Base-by-base conservation (phyloP, 2,329 filamentous ascomycete genomes). In the Nannizziopsis arthrosporioides region DNA sequence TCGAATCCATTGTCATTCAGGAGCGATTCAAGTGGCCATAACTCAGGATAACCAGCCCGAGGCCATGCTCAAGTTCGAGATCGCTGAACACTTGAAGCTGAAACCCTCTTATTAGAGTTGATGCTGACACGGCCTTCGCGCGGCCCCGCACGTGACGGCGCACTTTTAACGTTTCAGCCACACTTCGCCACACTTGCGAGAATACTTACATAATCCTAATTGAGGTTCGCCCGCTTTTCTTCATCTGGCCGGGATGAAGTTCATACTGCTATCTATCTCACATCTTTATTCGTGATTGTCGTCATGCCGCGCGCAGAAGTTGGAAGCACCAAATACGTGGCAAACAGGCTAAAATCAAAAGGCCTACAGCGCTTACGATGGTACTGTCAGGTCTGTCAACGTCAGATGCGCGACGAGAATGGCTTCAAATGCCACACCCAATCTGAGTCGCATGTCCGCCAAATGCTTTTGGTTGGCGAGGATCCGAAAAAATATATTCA, bases 271-370 rank as follows among this genome's bases (percentile, higher is more conserved):
- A n/a, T 43, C 11, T 34, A 4, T 12, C 10, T 32, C 32, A 2
- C 8, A 22, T 6, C 14, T 12, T 32, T 17, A 17, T 2, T 3
- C 18, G 6, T 10, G 34, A 14, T 18, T n/a, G 27, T 36, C 39
- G 42, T 37, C 45, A 96, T 96, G 90, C 82, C 83, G 46, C 86
- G 85, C 72, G 92, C 92, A 59, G 92, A 96, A 72, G 81, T 86
- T 47, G 92, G 92, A 54, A 85, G 82, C 49, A 87, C 83, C n/a
- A 96, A 95, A 70, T 78, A 86, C 64, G 76, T 96, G 51, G 80
- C 78, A 68, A 96, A 96, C 71, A 84, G 88, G 69, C 82, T 94
- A 72, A 95, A 94, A 69, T 77, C 80, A 54, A 70, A 70, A 58
- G 73, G 72, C 37, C 66, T 80, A 12, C 84, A 92, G 60, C 77